A percentile compares a stretch with the other conserved stretches of the same genome.
Conservation (phyloP, 2,329 filamentous ascomycete genomes). For the Pyricularia grisea region DNA sequence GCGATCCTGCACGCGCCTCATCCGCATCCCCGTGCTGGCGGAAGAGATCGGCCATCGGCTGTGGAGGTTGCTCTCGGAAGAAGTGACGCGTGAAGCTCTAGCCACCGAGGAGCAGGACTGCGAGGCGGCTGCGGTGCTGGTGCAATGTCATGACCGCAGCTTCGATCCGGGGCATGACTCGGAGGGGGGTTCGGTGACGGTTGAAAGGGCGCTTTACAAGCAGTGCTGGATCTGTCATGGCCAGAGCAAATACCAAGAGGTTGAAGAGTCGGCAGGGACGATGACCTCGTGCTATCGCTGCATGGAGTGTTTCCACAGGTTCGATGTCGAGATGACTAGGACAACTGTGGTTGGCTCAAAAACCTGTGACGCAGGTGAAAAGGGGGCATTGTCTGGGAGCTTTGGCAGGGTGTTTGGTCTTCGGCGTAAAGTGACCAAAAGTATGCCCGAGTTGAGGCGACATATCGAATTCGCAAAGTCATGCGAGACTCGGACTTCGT, state of each 20-base stretch:
- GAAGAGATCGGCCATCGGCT: slow-evolving; percentile 14
- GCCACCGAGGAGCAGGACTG: not conserved
- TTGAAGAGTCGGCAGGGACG: not conserved
- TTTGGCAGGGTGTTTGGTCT: not conserved
- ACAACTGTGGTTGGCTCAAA: not conserved
- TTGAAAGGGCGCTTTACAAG: not conserved
- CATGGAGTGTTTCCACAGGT: slow-evolving; percentile 2
- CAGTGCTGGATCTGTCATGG: not conserved
- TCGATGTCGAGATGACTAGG: not conserved
- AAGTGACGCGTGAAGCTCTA: not conserved
- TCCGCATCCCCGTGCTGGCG: slow-evolving; percentile 15
- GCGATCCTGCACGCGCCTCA: slow-evolving; percentile 11
- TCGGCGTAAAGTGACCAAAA: too few relatives aligned
- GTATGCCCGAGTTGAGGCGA: too few relatives aligned
- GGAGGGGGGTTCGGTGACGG: not conserved
- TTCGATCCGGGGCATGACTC: not conserved
- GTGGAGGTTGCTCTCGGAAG: slow-evolving; percentile 11
- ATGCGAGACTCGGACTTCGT: too few relatives aligned
- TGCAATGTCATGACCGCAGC: too few relatives aligned
- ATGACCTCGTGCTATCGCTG: not conserved
- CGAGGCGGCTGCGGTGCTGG: not conserved
- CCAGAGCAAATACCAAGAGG: not conserved
- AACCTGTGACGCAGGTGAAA: not conserved
- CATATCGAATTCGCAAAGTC: too few relatives aligned
- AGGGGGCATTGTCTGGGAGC: not conserved